These are phyloP conservation scores for Haplosporangium gracile DNA, from an alignment of 192 early-diverging fungal species.

Conservation along the genomic window DNA sequence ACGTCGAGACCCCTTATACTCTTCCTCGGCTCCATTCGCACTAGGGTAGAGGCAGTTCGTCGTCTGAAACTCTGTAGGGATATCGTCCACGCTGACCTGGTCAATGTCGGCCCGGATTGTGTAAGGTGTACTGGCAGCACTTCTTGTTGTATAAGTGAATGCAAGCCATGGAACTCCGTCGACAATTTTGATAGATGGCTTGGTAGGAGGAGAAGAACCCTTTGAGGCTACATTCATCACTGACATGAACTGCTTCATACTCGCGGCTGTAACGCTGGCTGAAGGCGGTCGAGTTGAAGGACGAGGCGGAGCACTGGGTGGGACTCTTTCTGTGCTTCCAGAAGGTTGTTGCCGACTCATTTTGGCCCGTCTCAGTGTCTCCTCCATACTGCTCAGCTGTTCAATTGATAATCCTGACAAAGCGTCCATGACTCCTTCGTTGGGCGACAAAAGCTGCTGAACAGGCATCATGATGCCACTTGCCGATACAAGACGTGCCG, in stretches of 20 bases:
- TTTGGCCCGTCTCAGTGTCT: conserved; percentile 6
- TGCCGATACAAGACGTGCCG: background rate
- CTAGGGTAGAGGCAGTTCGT: conserved; percentile 90
- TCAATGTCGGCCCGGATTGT: conserved; percentile 83
- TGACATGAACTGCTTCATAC: conserved; percentile 9
- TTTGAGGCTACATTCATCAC: conserved; percentile 12
- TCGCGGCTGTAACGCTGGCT: background rate
- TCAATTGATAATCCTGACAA: conserved; percentile 4
- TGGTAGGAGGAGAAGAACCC: conserved; percentile 20
- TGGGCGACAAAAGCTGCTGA: conserved; percentile 10
- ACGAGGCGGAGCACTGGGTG: background rate
- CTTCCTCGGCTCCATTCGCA: conserved; percentile 71
- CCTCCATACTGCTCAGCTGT: background rate
- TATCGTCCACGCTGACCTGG: conserved; percentile 55
- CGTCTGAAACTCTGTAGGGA: conserved; percentile 71
- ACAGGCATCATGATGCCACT: conserved; percentile 1
- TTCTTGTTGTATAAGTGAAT: conserved; percentile 79
- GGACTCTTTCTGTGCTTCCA: background rate
- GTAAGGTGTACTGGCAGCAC: conserved; percentile 66
- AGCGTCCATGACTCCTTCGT: background rate
- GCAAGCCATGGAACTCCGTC: conserved; percentile 77
- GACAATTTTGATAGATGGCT: conserved; percentile 43
- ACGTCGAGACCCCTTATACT: conserved; percentile 88
- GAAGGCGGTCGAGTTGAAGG: background rate
- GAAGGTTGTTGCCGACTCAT: background rate